A percentile compares a stretch with the other conserved stretches of the same genome.
Evolutionary conservation across 2,329 filamentous ascomycete genomes (phyloP).

Genomic region (Aspergillus terreus): DNA sequence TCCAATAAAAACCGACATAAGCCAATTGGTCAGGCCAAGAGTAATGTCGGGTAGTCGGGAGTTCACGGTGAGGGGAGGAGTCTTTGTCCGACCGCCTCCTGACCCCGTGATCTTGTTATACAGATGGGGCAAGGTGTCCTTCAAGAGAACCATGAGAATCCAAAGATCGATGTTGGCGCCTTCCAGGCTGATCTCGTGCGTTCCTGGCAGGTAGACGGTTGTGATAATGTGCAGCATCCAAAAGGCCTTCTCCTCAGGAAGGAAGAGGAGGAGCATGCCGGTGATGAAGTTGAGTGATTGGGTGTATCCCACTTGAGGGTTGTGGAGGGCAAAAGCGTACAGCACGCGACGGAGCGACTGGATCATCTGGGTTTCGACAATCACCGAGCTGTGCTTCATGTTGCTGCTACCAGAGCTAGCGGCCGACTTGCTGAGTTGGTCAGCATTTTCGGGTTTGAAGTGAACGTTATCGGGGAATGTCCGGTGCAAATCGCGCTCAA

Average conservation of each 20-base stretch:
- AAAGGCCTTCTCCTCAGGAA: constrained; percentile 88
- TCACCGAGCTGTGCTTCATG: constrained; percentile 30
- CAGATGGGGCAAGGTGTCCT: constrained; percentile 74
- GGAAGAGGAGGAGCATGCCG: constrained; percentile 81
- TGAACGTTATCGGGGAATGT: constrained; percentile 92
- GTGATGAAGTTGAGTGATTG: constrained; percentile 95
- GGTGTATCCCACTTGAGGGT: constrained; percentile 89
- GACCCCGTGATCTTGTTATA: constrained; percentile 84
- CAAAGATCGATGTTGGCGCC: constrained; percentile 91
- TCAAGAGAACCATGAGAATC: constrained; percentile 83
- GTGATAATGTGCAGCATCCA: constrained; percentile 93
- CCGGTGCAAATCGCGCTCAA: constrained; percentile 87
- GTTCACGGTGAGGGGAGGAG: constrained; percentile 40
- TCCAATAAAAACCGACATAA: constrained; percentile 95
- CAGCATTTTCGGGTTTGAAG: constrained; percentile 65
- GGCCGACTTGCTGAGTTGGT: constrained; percentile 11
- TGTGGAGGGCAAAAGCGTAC: constrained; percentile 85
- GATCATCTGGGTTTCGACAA: constrained; percentile 72
- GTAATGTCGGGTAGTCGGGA: constrained; percentile 79
- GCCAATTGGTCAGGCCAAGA: constrained; percentile 91
- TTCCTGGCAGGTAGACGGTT: constrained; percentile 80
- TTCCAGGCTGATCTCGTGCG: constrained; percentile 85
- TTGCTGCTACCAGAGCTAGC: constrained; percentile 33
- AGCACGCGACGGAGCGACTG: constrained; percentile 78
- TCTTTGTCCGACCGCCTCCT: constrained; percentile 43